Conservation (phyloP, 2,329 filamentous ascomycete genomes). For the Aspergillus spinulosporus region DNA sequence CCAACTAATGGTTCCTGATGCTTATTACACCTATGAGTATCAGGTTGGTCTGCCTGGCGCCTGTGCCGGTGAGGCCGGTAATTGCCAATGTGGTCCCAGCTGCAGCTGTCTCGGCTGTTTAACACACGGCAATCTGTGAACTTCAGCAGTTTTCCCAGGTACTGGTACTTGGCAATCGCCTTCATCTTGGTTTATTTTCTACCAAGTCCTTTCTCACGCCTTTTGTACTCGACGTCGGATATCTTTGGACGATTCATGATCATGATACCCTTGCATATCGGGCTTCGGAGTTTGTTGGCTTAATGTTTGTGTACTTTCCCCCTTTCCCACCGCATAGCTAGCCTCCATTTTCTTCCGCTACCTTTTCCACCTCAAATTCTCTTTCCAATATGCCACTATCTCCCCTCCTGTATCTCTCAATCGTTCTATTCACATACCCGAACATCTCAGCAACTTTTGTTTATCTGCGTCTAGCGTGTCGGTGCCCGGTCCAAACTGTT, state of each 20-base stretch:
- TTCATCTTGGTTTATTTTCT: background rate
- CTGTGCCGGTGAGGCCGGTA: conserved; percentile 52
- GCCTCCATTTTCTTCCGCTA: background rate
- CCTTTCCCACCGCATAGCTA: background rate
- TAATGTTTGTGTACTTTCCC: conserved; percentile 10
- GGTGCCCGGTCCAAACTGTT: background rate
- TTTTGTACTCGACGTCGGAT: conserved; percentile 11
- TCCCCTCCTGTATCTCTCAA: background rate
- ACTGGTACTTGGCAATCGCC: background rate
- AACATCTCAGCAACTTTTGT: background rate
- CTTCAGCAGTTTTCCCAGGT: conserved; percentile 25
- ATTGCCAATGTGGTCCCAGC: conserved; percentile 54
- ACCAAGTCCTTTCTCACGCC: background rate
- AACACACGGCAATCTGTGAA: conserved; percentile 52
- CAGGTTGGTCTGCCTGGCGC: conserved; percentile 39
- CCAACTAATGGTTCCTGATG: conserved; percentile 42
- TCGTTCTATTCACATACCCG: background rate
- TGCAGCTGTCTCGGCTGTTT: conserved; percentile 55
- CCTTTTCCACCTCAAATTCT: background rate
- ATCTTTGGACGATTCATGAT: conserved; percentile 27
- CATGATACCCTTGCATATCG: conserved; percentile 32
- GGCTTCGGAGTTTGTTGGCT: conserved; percentile 16
- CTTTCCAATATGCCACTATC: background rate
- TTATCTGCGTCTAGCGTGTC: background rate
- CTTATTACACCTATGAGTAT: conserved; percentile 46